Evolutionary conservation across 768 basidiomycete genomes (phyloP).

Genomic region (Naganishia vaughanmartiniae): DNA sequence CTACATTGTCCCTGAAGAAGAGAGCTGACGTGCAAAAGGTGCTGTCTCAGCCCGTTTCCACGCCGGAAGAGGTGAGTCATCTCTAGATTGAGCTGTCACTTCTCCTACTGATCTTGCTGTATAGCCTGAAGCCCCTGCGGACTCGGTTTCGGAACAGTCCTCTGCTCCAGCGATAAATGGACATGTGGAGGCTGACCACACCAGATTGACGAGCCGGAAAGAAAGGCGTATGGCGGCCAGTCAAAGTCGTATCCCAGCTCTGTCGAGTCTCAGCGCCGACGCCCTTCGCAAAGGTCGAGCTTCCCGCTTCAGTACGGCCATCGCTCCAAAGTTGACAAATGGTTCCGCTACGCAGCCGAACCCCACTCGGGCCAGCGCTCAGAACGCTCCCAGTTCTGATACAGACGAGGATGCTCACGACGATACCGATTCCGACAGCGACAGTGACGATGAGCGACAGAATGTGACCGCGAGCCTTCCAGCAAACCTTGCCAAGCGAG

Average conservation of each 20-base stretch:
- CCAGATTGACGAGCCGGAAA: background rate
- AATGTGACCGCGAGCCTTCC: slow-evolving; percentile 3
- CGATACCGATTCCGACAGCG: slow-evolving; percentile 4
- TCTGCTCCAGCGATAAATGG: background rate
- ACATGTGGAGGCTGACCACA: background rate
- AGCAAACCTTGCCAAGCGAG: slow-evolving; percentile 3
- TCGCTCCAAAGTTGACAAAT: background rate
- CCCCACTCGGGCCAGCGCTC: background rate
- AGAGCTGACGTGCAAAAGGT: background rate
- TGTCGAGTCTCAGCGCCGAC: slow-evolving; percentile 19
- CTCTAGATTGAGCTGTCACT: background rate
- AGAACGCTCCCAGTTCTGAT: slow-evolving; percentile 3
- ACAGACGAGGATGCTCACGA: slow-evolving; percentile 7
- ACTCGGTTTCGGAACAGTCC: background rate
- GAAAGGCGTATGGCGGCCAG: slow-evolving; percentile 14
- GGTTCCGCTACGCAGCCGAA: background rate
- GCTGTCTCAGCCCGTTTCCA: background rate
- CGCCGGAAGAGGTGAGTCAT: background rate
- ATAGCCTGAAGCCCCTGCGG: background rate
- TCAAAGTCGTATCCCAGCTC: slow-evolving; percentile 18
- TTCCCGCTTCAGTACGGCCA: slow-evolving; percentile 12
- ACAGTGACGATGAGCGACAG: slow-evolving; percentile 15
- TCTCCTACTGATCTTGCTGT: background rate
- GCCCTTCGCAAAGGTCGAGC: slow-evolving; percentile 19
- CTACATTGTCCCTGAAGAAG: slow-evolving; percentile 8